These are phyloP conservation scores for Pisolithus sp. DNA, from an alignment of 768 basidiomycete species.

Conservation along the genomic window DNA sequence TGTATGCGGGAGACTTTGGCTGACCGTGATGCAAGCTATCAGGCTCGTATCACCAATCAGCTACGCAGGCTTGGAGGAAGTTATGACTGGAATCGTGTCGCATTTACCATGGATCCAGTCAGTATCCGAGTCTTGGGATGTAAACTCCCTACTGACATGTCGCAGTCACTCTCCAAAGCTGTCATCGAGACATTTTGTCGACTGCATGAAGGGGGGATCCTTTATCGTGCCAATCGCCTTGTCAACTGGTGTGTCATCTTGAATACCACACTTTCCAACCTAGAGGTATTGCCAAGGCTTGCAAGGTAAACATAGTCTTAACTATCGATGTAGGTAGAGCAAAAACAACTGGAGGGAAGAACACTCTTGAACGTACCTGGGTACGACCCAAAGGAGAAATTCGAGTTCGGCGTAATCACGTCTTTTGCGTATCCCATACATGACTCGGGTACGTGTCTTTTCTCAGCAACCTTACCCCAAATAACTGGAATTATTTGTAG, in stretches of 20 bases:
- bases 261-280: slow-evolving; percentile 96
- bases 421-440: slow-evolving; percentile 95
- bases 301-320: not conserved
- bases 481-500: slow-evolving; percentile 29
- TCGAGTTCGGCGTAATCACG: slow-evolving; percentile 94
- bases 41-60: slow-evolving; percentile 87
- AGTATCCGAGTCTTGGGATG: slow-evolving; percentile 9
- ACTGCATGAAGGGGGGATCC: slow-evolving; percentile 82
- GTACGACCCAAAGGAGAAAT: slow-evolving; percentile 90
- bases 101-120: slow-evolving; percentile 94
- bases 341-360: slow-evolving; percentile 79
- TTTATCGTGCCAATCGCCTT: slow-evolving; percentile 93
- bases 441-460: slow-evolving; percentile 52
- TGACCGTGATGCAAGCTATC: slow-evolving; percentile 54
- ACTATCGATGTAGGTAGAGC: slow-evolving; percentile 62
- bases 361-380: slow-evolving; percentile 89
- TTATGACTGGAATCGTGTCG: slow-evolving; percentile 90
- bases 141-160: slow-evolving; percentile 1
- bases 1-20: not conserved
- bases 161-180: slow-evolving; percentile 69
- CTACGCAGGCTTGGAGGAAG: slow-evolving; percentile 84
- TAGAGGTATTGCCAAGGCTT: slow-evolving; percentile 59
- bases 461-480: not conserved
- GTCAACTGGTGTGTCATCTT: slow-evolving; percentile 98
- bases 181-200: slow-evolving; percentile 89